Evolutionary conservation across 345 rosid genomes (phyloP).

Genomic region (Ceriops decandra): DNA sequence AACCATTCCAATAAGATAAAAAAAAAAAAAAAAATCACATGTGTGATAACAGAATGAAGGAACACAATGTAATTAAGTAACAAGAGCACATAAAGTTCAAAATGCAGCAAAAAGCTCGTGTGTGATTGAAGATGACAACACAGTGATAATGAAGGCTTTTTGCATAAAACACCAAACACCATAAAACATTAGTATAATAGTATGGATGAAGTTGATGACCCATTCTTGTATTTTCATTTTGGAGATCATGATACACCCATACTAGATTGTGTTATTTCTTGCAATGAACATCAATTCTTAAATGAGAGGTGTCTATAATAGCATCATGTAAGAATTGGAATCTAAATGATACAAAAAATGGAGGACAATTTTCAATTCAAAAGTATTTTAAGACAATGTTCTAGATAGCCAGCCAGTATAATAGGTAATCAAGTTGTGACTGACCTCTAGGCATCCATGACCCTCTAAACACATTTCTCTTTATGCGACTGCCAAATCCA

Average conservation of each 20-base stretch:
- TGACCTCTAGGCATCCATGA: conserved; percentile 96
- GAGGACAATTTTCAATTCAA: background rate
- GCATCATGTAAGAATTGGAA: background rate
- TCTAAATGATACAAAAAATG: background rate
- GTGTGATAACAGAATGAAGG: too few species aligned
- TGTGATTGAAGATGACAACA: too few species aligned
- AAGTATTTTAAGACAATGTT: background rate
- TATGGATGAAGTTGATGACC: background rate
- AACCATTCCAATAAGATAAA: background rate
- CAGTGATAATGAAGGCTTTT: too few species aligned
- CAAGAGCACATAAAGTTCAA: too few species aligned
- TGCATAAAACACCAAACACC: too few species aligned
- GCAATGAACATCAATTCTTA: background rate
- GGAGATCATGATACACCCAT: background rate
- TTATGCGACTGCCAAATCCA: conserved; percentile 86
- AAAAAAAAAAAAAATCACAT: too few species aligned
- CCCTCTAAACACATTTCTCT: conserved; percentile 73
- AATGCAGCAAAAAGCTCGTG: too few species aligned
- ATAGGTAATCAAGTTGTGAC: conserved; percentile 10
- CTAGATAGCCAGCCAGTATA: background rate
- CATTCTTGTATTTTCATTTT: background rate
- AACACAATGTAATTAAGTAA: too few species aligned
- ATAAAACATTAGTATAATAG: too few species aligned
- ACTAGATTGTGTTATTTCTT: background rate
- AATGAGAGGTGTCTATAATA: background rate